Base-by-base conservation (phyloP, 257 asterid species). In the Solanum chilense region DNA sequence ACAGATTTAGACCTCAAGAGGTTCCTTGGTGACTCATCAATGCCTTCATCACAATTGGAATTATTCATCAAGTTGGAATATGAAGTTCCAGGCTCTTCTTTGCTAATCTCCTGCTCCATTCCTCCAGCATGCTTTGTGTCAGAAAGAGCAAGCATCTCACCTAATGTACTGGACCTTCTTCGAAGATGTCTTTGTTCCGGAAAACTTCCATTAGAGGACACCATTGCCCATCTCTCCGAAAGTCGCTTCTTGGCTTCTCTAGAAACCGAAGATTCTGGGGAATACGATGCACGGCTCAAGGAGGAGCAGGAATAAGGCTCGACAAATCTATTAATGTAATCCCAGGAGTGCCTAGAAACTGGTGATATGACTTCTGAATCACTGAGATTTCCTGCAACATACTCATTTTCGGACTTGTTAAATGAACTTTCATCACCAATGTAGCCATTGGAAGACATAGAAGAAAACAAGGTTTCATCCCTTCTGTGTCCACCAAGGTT, bases 101-200 rank as follows among this genome's bases (percentile, higher is more conserved):
- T 87, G 41, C 88, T 85, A 86, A 86, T 92, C 90, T 91, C 94
- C 87, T 88, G 89, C 42, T 87, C 87, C 85, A 62, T 62, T 56
- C 85, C 86, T 47, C 45, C 85, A 33, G 92, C 82, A 82, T 92
- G 92, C 91, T 94, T 97, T 39, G 92, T 84, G 88, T 96, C 99
- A 14, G 99, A 97, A 88, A 97, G 98, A 62, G 99, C 98, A 88
- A 97, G 99, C 99, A 97, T 96, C 87, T 97, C 99, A 39, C 99
- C 99, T 91, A 97, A 90, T 29, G 99, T 96, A 87, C 96, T 97
- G 37, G 99, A 96, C 92, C 94, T 95, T 92, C 95, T 92, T 20
- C 91, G 87, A 31, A 91, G 87, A 85, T 84, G 94, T 87, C 93
- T 96, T 83, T 92, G 98, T 87, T 97, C 98, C 84, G 91, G 95